Base-by-base conservation (phyloP, 306 rosid species). In the Bauhinia variegata region DNA sequence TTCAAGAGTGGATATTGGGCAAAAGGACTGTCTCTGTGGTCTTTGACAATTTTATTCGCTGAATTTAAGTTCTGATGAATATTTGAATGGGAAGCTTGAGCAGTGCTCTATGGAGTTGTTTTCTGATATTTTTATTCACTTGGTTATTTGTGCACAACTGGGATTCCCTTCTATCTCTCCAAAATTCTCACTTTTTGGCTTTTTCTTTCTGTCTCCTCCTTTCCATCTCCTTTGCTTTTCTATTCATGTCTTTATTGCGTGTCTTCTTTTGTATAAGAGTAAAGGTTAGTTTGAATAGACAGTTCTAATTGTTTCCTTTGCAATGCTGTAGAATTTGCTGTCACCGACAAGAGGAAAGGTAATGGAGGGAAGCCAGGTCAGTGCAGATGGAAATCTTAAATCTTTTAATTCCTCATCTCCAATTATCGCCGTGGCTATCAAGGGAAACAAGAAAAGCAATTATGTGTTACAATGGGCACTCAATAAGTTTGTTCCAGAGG, bases 401-500 rank as follows among this genome's bases (percentile, higher is more conserved):
- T 75, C 80, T 13, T 74, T 32, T 63, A 78, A 64, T 81, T 80
- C 79, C 13, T 30, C 79, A 7, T 61, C 64, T 59, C 73, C 83
- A 0, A 64, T 34, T 65, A 89, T 93, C 55, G 97, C 95, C 54
- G 66, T 93, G 32, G 99, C 97, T 39, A 75, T 93, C 74, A 86
- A 80, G 69, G 99, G 99, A 56, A 80, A 64, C 72, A 88, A 73
- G 52, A 90, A 86, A 48, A 88, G 96, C 82, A 88, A 85, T 78
- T 72, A 77, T 80, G 81, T 90, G 6, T 83, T 90, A 31, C 84
- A 65, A 28, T 93, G 99, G 96, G 86, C 96, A 2, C 84, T 90
- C 13, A 89, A 88, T 30, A 88, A 88, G 81, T 88, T 90, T 80
- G 84, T 85, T 63, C 91, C 92, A 0, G 92, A 90, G 78, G 96